Conservation (phyloP, 176 grass and related monocot species). For the Tillandsia fasciculata region DNA sequence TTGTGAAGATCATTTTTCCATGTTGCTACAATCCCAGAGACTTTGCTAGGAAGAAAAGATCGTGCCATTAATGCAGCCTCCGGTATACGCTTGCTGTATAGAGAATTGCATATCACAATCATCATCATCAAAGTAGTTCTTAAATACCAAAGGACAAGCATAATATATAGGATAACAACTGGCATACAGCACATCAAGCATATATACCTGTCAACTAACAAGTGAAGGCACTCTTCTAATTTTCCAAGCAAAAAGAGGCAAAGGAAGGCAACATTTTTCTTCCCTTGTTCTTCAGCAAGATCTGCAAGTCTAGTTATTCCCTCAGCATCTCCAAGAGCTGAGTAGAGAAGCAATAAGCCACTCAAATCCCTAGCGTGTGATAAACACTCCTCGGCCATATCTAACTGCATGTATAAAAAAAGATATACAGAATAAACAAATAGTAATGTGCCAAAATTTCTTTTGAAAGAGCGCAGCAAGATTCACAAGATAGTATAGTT, state of each 20-base stretch:
- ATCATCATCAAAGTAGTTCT: background rate
- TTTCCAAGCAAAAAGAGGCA: conserved; percentile 93
- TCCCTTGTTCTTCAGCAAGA: conserved; percentile 80
- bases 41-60: conserved; percentile 95
- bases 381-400: conserved; percentile 88
- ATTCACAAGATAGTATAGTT: background rate
- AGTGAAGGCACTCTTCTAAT: conserved; percentile 89
- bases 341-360: conserved; percentile 82
- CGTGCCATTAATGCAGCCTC: conserved; percentile 94
- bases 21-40: conserved; percentile 65
- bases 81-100: conserved; percentile 81
- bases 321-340: conserved; percentile 83
- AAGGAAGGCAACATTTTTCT: conserved; percentile 95
- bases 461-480: background rate
- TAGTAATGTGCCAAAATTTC: background rate
- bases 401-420: conserved; percentile 41
- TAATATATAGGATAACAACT: background rate
- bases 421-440: conserved; percentile 19
- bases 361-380: conserved; percentile 85
- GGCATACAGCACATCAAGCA: background rate
- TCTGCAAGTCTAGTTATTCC: conserved; percentile 64
- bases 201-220: conserved; percentile 79
- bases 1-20: conserved; percentile 94
- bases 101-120: conserved; percentile 6
- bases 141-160: background rate